Base-by-base conservation (phyloP, 441 rosid species). In the Pelargonium myrrhifolium region DNA sequence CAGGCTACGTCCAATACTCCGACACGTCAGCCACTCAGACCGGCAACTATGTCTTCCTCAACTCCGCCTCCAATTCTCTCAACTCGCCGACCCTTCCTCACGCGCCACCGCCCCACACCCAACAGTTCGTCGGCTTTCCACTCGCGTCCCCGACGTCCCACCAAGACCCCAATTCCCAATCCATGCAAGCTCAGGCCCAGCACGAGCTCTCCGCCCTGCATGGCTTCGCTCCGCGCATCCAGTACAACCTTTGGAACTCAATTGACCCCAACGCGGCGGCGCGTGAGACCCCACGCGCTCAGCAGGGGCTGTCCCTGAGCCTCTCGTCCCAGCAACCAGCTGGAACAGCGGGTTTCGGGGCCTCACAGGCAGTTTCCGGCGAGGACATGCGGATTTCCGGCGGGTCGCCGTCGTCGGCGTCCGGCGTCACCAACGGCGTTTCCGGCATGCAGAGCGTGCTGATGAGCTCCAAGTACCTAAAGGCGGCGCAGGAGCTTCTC, bases 401-500 rank as follows among this genome's bases (percentile, higher is more conserved):
- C 1, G 86, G 88, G 65, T 81, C 89, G 6, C 89, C 81, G 3
- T 82, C 94, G 0, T 77, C 94, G 0, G 91, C 89, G 53, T 89
- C 94, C 3, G 97, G 89, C 0, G 86, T 87, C 66, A 85, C 93
- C 1, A 86, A 82, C 53, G 93, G 92, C 5, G 84, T 84, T 3
- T 72, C 87, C n/a, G 87, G 88, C 37, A 76, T 85, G 68, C 95
- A 88, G 45, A 81, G 87, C 40, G 88, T 88, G 59, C 20, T 85
- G 76, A 45, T 83, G 77, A 85, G 95, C 86, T 93, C 97, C 28
- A 93, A 87, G 83, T 93, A 85, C 86, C 77, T 93, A 82, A 93
- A 85, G 56, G 97, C 96, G 2, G 88, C 93, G 59, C 97, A 90
- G 78, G 98, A 90, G 76, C 87, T 93, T 59, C 92, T 93, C 24